Evolutionary conservation across 768 basidiomycete species (phyloP), one percentile per base, ranked within the genome.

Genomic region (Pholiota molesta): DNA sequence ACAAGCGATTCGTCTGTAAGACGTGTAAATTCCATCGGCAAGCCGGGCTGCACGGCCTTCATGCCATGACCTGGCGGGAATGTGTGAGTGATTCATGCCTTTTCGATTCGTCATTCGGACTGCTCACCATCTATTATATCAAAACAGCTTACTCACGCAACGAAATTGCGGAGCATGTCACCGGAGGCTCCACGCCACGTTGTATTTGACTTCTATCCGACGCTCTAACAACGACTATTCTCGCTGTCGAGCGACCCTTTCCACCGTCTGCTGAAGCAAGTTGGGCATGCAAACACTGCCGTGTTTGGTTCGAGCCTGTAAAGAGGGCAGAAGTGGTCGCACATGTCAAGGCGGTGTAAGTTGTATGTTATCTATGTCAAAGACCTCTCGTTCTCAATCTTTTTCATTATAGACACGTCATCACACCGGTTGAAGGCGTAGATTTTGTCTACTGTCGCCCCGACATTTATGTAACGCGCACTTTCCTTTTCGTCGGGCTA

Each of bases 31-130:
- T 57, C 29, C 10, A 5, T n/a, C 42, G 17, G 28, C 28, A 47
- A 35, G 40, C 1, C 9, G 2, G 4, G 28, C 42, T 23, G 28
- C 31, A n/a, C 17, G 28, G 44, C 19, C 31, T 51, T 13, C 9
- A 42, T 37, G 9, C 45, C 1, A 33, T 58, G 31, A 47, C 45
- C 33, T 58, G 57, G 57, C 44, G 45, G 17, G 44, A 58, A 49
- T 58, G 57, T 42, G 57, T 58, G 19, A 21, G 35, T 54, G 5
- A 28, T 49, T 19, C 28, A 44, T 33, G 16, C 8, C 11, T 17
- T 3, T 23, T 23, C 19, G 5, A 37, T 35, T 23, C 2, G 39
- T 2, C 17, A 7, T 5, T 23, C 5, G 23, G 21, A 19, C 2
- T 58, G 42, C 26, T 47, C 9, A 45, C 7, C 9, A n/a, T 9